Evolutionary conservation across 768 basidiomycete species (phyloP), one percentile per base, ranked within the genome.

Genomic region (Zangia roseola): DNA sequence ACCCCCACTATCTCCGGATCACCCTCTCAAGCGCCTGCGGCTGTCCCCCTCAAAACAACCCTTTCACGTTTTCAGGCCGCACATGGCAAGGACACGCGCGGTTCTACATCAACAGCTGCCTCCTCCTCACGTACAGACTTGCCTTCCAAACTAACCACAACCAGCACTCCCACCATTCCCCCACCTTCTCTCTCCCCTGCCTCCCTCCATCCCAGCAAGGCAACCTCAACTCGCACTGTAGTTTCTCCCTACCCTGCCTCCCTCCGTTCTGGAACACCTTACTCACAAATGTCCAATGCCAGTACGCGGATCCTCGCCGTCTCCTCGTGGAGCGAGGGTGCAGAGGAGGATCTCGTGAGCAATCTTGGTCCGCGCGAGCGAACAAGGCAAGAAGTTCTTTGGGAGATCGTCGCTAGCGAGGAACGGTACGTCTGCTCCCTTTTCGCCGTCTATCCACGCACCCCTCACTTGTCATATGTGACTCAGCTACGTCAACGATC

Each of bases 361-460:
- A 92, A 97, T 63, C 75, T 97, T 30, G 91, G 93, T n/a, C 85
- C 91, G 38, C 83, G 91, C 52, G 94, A 97, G 67, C 82, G 94
- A 49, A 97, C 94, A 33, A 81, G 94, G 44, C 94, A 97, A 69
- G 94, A 97, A 71, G 94, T 97, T 6, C 69, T 97, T 23, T 97
- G 92, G 75, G 94, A 97, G 73, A 97, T 97, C 56, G 93, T 97
- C 41, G 87, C 89, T 25, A 93, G 91, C 57, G 94, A 97, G 71
- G 93, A 97, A 68, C 83, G 94, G 91, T 91, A 61, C 43, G 81
- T 43, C 14, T 40, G 43, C 10, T 35, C 30, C 53, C 51, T 24
- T 34, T 44, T 39, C 17, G 34, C 16, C 39, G 19, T 35, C 33
- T 44, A 63, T 46, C 59, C 53, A 49, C 40, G 8, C 41, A 10